Base-by-base conservation (phyloP, 2,329 filamentous ascomycete genomes). In the Balansia obtecta region DNA sequence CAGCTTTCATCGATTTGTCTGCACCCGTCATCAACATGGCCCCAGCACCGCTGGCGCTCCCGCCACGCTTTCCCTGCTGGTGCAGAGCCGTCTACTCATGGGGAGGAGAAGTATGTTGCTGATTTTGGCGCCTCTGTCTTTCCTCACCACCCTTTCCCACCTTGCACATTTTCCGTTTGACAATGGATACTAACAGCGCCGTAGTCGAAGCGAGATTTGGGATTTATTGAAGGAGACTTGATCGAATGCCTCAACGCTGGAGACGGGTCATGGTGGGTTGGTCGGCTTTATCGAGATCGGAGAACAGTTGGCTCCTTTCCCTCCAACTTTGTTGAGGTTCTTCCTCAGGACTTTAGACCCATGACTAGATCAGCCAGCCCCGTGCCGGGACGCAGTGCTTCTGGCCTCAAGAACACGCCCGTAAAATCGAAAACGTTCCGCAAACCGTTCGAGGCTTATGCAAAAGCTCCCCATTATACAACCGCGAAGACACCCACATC, bases 231-330 rank as follows among this genome's bases (percentile, higher is more conserved):
- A 68, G 93, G 93, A 56, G 93, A 98, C 68, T 70, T 98, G 57
- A 98, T 98, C 65, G 93, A 98, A 78, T 96, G 91, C 63, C 76
- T 98, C 49, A 98, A 98, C 66, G 93, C 93, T 18, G 93, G 93
- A 55, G 93, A 98, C 70, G 93, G 93, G 48, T 90, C 88, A 45
- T 98, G 93, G 93, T 98, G 93, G 93, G 95, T 90, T 70, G 93
- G 93, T 45, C 82, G 91, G 55, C 71, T 98, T 63, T 87, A 84
- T 63, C 82, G 93, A 59, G 93, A 98, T 69, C 85, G 86, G 66
- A 82, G 90, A 62, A 89, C 91, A 61, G 84, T 96, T 60, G 93
- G 93, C 49, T 75, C 93, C 18, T 98, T 98, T 62, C 93, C 93
- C 0, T 96, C 90, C 61, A 98, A 98, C 70, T 98, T 98, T 63